Base-by-base conservation (phyloP, 2,329 filamentous ascomycete species). In the Pyrenophora tritici-repentis region DNA sequence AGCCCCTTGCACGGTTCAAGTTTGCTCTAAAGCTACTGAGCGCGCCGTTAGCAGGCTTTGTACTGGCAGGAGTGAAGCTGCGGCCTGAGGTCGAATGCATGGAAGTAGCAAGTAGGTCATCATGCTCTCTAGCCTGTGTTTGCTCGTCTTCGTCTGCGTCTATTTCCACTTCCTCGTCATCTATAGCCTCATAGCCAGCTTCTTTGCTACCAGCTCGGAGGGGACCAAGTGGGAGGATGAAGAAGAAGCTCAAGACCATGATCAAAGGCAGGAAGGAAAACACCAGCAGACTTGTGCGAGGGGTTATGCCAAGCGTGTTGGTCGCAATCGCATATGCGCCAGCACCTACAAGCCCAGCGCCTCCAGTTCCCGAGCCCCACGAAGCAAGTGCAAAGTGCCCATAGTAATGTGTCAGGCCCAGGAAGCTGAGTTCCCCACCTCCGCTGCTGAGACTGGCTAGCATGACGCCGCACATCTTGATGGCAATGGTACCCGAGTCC, bases 331-430 rank as follows among this genome's bases (percentile, higher is more conserved):
- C 90, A 74, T 97, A 99, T 12, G 93, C 80, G 0, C 91, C 91
- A 0, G 93, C 91, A 4, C 94, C 94, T 0, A 93, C 80, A 50
- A 99, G 73, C 0, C 93, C 93, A 1, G 93, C 93, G 0, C 89
- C 93, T 1, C 93, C 93, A 0, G 93, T 97, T 0, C 93, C 93
- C 58, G 89, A 93, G 0, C 91, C 89, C 94, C 94, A 99, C 31
- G 90, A 87, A 0, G 92, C 92, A 14, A 97, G 81, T 62, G 90
- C 91, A 73, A 90, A 87, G 7, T 85, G 86, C 0, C 93, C 94
- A 66, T 97, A 97, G 76, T 89, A 97, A 71, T 97, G 93, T 12
- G 93, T 96, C 66, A 99, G 76, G 1, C 91, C 89, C 5, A 99
- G 78, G 68, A 97, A 97, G 73, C 88, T 95, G 52, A 97, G 79